Evolutionary conservation across 495 filamentous ascomycete species (phyloP).

Genomic region (Rhypophila decipiens): DNA sequence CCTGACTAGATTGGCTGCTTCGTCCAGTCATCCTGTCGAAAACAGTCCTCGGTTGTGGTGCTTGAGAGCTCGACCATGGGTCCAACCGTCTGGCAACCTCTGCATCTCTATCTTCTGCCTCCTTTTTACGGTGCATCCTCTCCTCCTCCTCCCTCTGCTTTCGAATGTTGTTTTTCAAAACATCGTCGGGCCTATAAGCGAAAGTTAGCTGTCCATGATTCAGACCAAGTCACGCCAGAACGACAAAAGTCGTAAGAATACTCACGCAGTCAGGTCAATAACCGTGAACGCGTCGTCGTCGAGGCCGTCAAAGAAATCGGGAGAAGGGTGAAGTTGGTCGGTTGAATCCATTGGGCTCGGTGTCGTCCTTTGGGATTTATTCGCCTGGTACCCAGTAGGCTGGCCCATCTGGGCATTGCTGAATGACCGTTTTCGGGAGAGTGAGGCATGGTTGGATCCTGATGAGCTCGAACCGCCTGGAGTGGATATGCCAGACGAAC

Average conservation of each 20-base stretch:
- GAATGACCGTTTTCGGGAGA: slow-evolving; percentile 30
- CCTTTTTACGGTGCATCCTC: slow-evolving; percentile 9
- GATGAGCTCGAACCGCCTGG: slow-evolving; percentile 4
- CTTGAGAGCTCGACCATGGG: slow-evolving; percentile 5
- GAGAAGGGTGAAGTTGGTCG: neutral
- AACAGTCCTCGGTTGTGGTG: too few relatives aligned
- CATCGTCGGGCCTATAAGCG: slow-evolving; percentile 11
- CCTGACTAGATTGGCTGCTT: neutral
- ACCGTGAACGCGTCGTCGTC: slow-evolving; percentile 6
- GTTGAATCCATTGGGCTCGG: slow-evolving; percentile 12
- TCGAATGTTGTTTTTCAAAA: neutral
- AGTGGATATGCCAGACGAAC: slow-evolving; percentile 8
- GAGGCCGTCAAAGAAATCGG: neutral
- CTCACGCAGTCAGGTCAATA: slow-evolving; percentile 28
- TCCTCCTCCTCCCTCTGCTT: slow-evolving; percentile 11
- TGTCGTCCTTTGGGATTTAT: slow-evolving; percentile 27
- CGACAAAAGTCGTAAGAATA: neutral
- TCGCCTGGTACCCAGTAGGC: slow-evolving; percentile 1
- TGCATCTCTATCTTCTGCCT: slow-evolving; percentile 11
- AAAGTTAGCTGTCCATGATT: slow-evolving; percentile 1
- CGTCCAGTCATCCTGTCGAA: too few relatives aligned
- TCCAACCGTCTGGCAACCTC: slow-evolving; percentile 9
- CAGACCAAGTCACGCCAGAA: neutral
- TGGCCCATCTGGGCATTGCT: slow-evolving; percentile 17
- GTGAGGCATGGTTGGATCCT: neutral